Base-by-base conservation (phyloP, 306 rosid species). In the Nissolia schottii region DNA sequence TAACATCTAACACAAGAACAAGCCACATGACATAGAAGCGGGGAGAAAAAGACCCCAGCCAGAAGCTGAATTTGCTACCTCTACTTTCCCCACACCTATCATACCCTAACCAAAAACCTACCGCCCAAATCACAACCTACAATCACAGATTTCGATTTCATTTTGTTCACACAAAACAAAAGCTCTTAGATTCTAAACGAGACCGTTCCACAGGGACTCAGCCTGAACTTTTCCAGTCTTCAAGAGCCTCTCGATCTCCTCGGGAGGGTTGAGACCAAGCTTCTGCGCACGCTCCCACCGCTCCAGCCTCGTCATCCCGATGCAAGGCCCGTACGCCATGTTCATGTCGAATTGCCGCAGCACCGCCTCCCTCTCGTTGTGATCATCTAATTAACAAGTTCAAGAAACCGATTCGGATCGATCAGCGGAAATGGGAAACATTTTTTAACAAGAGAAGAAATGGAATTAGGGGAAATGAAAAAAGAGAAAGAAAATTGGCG, bases 241-340 rank as follows among this genome's bases (percentile, higher is more conserved):
- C 65, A 91, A 34, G 51, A 89, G 86, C 3, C 2, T 61, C 77
- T 70, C 83, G 16, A 91, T 80, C 37, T 84, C 87, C 11, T 20
- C 37, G 0, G 97, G 96, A 58, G 97, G 97, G 66, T 89, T 81
- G 75, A 91, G 67, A 19, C 96, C 97, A 1, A 93, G 82, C 13
- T 65, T 79, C 50, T 56, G 69, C 5, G 98, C 98, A 8, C 97
- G 90, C 73, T 93, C 93, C 98, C 93, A 93, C 5, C 98, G 84
- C 1, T 61, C 84, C 8, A 79, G 68, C 72, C 98, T 82, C 29
- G 84, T 77, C 80, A 93, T 82, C 31, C 98, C 98, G 4, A 86
- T 6, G 68, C 97, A 93, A 1, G 98, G 98, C 6, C 98, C 98
- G 13, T 82, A 93, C 0, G 83, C 80, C 88, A 70, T 87, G 90